Conservation (phyloP, 129 eudicot genomes). For the sunflower (Helianthus annuus) region DNA sequence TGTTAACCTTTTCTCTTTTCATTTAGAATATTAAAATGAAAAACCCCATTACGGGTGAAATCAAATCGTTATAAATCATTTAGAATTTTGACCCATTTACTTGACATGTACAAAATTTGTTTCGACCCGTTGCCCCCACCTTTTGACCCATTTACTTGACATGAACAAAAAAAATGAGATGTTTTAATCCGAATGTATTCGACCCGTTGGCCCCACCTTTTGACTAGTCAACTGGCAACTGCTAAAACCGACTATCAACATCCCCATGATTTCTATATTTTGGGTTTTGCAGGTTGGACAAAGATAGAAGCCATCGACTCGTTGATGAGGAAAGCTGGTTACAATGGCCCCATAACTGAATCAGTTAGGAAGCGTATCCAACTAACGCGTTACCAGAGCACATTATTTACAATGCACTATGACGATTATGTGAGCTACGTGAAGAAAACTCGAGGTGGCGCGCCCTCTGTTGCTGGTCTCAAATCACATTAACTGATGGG, state of each 20-base stretch:
- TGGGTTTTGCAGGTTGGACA: slow-evolving; percentile 70
- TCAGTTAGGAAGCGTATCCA: slow-evolving; percentile 57
- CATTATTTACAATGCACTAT: slow-evolving; percentile 64
- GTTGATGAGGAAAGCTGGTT: slow-evolving; percentile 74
- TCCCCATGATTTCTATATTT: neutral
- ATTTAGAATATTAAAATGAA: neutral
- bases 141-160: neutral
- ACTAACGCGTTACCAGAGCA: slow-evolving; percentile 84
- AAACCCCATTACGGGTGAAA: neutral
- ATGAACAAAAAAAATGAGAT: neutral
- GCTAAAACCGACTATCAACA: neutral
- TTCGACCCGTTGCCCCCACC: neutral
- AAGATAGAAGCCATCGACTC: slow-evolving; percentile 78
- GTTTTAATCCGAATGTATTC: neutral
- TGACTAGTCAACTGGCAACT: neutral
- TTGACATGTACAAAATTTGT: neutral
- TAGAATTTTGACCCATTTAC: neutral
- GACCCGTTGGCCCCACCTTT: neutral
- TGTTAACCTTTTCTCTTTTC: neutral
- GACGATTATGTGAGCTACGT: slow-evolving; percentile 64
- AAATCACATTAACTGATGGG: slow-evolving; percentile 34
- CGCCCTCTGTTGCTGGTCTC: slow-evolving; percentile 51
- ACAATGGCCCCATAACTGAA: slow-evolving; percentile 67
- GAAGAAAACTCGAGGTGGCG: slow-evolving; percentile 65
- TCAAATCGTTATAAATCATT: no score